Evolutionary conservation across 202 grass and related monocot species (phyloP).

Genomic region (Schoenoplectus triqueter): DNA sequence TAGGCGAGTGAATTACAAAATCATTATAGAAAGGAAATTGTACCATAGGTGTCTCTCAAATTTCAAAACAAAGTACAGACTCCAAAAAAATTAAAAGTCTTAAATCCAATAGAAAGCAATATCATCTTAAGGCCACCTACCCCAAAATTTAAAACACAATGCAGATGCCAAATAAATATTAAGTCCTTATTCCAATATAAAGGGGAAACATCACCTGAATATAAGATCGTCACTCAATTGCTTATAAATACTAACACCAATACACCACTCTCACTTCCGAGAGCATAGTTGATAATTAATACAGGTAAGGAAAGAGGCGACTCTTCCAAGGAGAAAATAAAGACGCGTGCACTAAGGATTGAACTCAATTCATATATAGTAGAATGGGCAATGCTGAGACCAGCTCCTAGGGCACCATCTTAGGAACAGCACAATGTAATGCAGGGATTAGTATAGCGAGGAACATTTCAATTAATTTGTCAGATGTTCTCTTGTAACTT

Average conservation of each 20-base stretch:
- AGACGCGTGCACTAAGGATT: too few species aligned
- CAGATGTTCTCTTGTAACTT: too few species aligned
- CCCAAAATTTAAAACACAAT: neutral
- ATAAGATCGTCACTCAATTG: neutral
- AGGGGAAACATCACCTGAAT: neutral
- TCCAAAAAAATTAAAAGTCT: neutral
- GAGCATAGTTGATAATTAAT: neutral
- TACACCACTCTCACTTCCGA: neutral
- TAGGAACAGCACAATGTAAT: too few species aligned
- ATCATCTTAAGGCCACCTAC: neutral
- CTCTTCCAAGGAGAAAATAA: too few species aligned
- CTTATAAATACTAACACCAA: neutral
- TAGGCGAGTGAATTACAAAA: neutral
- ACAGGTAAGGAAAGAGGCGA: neutral
- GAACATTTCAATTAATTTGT: too few species aligned
- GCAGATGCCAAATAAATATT: neutral
- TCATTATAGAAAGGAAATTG: neutral
- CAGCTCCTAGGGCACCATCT: too few species aligned
- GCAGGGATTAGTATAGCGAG: too few species aligned
- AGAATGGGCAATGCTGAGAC: too few species aligned
- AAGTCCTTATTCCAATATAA: neutral
- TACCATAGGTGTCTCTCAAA: neutral
- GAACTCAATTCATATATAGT: too few species aligned
- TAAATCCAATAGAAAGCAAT: slow-evolving; percentile 5
- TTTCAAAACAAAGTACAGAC: neutral